Evolutionary conservation across 129 eudicot species (phyloP), one percentile per base, ranked within the genome.

Genomic region (Pittosporum tobira): DNA sequence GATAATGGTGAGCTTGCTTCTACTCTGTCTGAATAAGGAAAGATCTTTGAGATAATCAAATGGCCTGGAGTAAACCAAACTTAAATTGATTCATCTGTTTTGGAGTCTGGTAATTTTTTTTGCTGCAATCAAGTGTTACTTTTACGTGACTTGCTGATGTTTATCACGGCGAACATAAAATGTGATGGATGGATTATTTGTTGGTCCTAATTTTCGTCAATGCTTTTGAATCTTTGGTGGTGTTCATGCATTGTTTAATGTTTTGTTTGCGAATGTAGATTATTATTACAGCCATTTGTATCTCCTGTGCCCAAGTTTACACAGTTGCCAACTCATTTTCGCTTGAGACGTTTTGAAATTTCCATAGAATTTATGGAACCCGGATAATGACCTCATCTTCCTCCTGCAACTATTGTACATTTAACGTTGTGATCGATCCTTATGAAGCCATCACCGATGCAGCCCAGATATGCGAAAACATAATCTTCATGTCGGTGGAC

Each of bases 1-100:
- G 73, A 37, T 43, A 81, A 50, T 4, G 86, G 91, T n/a, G 99
- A 93, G 71, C 83, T 93, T 55, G 80, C 75, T 66, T 74, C 87
- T 24, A 87, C 99, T 21, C 72, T 93, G 1, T 87, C 99, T 0
- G 99, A 93, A 69, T 93, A 71, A 70, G 34, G 48, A 24, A 28
- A 10, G 5, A 14, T 23, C n/a, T 31, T 20, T 28, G 19, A 34
- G 29, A n/a, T 31, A 45, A 28, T 50, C 47, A 27, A 20, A 34
- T 2, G 42, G 44, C 49, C 20, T 21, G 63, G 63, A 34, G 16
- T 15, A 56, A 30, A 2, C 27, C 20, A 8, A 31, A 29, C 61
- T 31, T 38, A 4, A 19, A 55, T 18, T 27, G 11, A 45, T 27
- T 56, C 25, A 10, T 31, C 61, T 56, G n/a, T n/a, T n/a, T n/a